These are phyloP conservation scores for Fusarium clavum DNA, from an alignment of 2,329 filamentous ascomycete genomes.

Conservation along the genomic window DNA sequence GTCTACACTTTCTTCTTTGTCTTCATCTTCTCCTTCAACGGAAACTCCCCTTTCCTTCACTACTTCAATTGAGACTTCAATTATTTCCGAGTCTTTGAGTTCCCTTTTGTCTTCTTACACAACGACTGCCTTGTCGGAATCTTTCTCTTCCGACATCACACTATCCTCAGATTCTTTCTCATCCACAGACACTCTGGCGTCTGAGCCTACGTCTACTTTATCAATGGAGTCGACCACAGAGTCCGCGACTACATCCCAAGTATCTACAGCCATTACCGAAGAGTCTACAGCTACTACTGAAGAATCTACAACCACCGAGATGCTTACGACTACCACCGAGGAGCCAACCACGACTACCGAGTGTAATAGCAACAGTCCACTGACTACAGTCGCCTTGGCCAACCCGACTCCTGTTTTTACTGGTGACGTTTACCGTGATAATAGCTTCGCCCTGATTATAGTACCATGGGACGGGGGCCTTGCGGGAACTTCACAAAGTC, in stretches of 20 bases:
- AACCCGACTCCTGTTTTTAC: background rate
- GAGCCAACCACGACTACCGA: background rate
- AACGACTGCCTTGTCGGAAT: background rate
- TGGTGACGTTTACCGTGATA: too few species aligned
- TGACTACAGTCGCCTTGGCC: background rate
- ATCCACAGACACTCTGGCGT: accelerated
- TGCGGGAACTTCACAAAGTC: too few species aligned
- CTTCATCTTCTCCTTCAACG: accelerated
- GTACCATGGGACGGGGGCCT: too few species aligned
- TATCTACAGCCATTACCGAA: too few species aligned
- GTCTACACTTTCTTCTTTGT: accelerated
- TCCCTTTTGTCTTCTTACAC: background rate
- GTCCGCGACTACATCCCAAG: accelerated
- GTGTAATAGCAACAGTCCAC: background rate
- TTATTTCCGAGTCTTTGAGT: accelerated
- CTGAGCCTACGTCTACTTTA: background rate
- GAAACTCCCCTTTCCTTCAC: background rate
- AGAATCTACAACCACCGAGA: too few species aligned
- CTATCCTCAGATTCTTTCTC: accelerated
- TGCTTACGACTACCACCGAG: too few species aligned
- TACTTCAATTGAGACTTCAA: background rate
- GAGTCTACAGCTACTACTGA: too few species aligned
- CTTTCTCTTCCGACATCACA: too few species aligned
- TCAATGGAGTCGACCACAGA: background rate
- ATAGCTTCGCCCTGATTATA: too few species aligned